Evolutionary conservation across 352 stramenopile genomes (phyloP).

Genomic region (Phytophthora brassicae): DNA sequence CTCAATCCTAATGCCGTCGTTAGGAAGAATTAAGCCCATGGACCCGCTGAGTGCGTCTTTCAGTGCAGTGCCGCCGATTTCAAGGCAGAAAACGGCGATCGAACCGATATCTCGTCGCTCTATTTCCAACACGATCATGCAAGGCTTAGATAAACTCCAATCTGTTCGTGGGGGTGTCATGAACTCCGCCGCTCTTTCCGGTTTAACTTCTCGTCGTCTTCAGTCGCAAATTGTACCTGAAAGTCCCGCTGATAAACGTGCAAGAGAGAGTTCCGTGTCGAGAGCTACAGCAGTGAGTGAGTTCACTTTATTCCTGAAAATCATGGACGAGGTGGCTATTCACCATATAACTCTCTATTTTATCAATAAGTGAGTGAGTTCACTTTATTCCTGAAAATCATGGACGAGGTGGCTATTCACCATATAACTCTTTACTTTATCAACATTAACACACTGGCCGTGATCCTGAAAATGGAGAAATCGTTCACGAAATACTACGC

Average conservation of each 20-base stretch:
- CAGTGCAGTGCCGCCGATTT: slow-evolving; percentile 24
- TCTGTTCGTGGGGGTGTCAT: slow-evolving; percentile 22
- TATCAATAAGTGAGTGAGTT: no score
- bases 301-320: slow-evolving; percentile 77
- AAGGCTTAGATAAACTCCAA: slow-evolving; percentile 30
- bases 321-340: slow-evolving; percentile 83
- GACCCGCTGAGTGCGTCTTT: slow-evolving; percentile 42
- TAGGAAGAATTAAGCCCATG: slow-evolving; percentile 27
- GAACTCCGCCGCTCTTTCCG: slow-evolving; percentile 23
- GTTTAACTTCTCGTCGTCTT: slow-evolving; percentile 29
- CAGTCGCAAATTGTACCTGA: slow-evolving; percentile 44
- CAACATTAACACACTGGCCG: slow-evolving; percentile 65
- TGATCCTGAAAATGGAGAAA: slow-evolving; percentile 79
- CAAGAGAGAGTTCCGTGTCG: slow-evolving; percentile 55
- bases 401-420: slow-evolving; percentile 82
- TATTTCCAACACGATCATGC: slow-evolving; percentile 41
- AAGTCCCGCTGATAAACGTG: slow-evolving; percentile 31
- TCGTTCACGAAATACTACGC: slow-evolving; percentile 82
- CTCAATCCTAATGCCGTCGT: slow-evolving; percentile 18
- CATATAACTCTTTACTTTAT: slow-evolving; percentile 82
- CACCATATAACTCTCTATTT: slow-evolving; percentile 83
- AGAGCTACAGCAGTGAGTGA: slow-evolving; percentile 61
- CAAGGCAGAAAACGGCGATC: slow-evolving; percentile 28
- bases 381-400: slow-evolving; percentile 77
- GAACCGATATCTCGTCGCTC: slow-evolving; percentile 40